phyloP scores from a whole-genome alignment of 192 early-diverging fungal species.

The Phlyctochytrium planicorne region DNA sequence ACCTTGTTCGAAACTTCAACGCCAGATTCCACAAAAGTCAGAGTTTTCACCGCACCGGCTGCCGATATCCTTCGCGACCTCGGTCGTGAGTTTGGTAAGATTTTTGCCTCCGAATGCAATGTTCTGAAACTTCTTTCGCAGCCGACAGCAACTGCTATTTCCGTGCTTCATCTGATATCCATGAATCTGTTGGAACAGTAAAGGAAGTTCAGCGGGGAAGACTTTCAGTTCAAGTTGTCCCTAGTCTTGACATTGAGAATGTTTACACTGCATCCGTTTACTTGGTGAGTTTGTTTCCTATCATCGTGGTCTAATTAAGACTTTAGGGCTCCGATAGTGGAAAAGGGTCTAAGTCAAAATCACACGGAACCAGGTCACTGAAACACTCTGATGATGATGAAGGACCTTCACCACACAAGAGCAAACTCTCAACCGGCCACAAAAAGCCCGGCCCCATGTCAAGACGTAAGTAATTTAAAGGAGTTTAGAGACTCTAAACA shows the following conservation, averaged over 20 bases:
- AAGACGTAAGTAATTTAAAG: neutral
- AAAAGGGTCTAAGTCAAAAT: neutral
- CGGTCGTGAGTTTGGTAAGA: neutral
- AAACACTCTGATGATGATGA: neutral
- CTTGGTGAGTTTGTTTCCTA: slow-evolving; percentile 12
- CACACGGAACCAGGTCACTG: neutral
- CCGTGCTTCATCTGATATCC: slow-evolving; percentile 15
- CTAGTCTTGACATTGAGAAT: slow-evolving; percentile 7
- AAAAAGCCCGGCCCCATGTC: neutral
- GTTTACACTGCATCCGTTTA: slow-evolving; percentile 10
- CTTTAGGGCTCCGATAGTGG: neutral
- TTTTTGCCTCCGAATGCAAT: neutral
- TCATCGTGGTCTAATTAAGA: neutral
- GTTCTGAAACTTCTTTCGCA: neutral
- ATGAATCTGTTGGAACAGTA: slow-evolving; percentile 20
- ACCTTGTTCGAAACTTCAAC: neutral
- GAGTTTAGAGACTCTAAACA: neutral
- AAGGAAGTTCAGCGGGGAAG: slow-evolving; percentile 21
- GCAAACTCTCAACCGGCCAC: neutral
- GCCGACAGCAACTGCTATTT: slow-evolving; percentile 10
- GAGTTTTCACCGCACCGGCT: neutral
- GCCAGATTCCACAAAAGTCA: neutral
- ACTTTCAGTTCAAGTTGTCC: slow-evolving; percentile 20
- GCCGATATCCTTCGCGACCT: neutral
- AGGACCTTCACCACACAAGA: neutral